Evolutionary conservation across 257 asterid species (phyloP), one percentile per base, ranked within the genome.

Genomic region (Solanum commersonii): DNA sequence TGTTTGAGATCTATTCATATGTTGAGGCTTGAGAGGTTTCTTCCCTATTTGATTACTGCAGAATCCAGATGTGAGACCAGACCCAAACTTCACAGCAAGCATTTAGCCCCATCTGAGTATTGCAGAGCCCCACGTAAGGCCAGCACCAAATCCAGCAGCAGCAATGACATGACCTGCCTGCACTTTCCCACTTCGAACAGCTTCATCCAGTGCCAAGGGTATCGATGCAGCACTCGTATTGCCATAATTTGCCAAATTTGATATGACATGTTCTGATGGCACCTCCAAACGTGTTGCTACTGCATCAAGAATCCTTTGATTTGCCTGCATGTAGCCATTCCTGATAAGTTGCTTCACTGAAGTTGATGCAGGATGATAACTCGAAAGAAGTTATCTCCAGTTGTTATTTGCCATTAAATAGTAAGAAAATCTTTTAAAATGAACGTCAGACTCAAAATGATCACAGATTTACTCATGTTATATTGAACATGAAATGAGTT

Each of bases 121-220:
- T 67, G 98, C 98, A 8, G 99, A 97, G 22, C 96, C 99, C 99
- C 99, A 97, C 6, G 98, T 96, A 87, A 96, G 98, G 40, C 99
- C 98, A 60, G 99, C 99, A 77, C 99, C 99, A 83, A 97, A 96
- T 12, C 99, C 99, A 63, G 99, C 98, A 44, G 99, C 87, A 74
- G 99, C 99, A 73, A 97, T 94, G 13, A 94, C 93, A 87, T 97
- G 94, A 12, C 99, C 99, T 4, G 92, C 86, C 88, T 92, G 88
- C 71, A 97, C 98, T 91, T 94, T 94, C 82, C 99, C 98, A 15
- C 98, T 93, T 56, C 99, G 87, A 59, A 96, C 98, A 2, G 99
- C 98, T 73, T 96, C 99, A 46, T 97, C 99, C 93, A 97, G 87
- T 13, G 99, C 99, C 95, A 97, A 84, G 4, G 99, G 99, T 72